phyloP scores from a whole-genome alignment of 176 grass and related monocot genomes.

The Oryza meyeriana region DNA sequence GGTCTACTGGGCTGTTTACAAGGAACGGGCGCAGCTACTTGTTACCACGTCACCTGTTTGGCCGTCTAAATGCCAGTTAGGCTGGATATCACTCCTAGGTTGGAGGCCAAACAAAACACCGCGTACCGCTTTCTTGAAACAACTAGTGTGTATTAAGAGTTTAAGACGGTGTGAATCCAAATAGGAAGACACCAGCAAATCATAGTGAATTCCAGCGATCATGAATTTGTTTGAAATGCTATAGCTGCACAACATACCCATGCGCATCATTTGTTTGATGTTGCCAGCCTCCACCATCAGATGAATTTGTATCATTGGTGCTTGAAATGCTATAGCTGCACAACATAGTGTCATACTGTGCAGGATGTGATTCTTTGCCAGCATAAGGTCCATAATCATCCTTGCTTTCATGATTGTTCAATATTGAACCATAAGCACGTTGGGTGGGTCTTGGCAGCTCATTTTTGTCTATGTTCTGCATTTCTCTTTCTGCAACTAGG shows the following conservation, averaged over 20 bases:
- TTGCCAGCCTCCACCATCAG: slow-evolving; percentile 28
- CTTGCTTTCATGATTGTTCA: slow-evolving; percentile 25
- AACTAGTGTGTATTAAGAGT: neutral
- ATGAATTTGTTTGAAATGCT: no score
- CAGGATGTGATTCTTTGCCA: slow-evolving; percentile 17
- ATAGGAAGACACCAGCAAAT: neutral
- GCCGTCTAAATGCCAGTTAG: neutral
- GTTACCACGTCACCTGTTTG: neutral
- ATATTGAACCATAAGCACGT: slow-evolving; percentile 13
- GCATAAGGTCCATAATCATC: slow-evolving; percentile 15
- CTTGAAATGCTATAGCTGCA: slow-evolving; percentile 38
- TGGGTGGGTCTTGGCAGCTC: slow-evolving; percentile 82
- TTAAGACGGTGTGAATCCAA: neutral
- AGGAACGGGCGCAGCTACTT: neutral
- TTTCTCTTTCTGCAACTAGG: slow-evolving; percentile 66
- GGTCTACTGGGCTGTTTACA: neutral
- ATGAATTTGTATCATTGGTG: slow-evolving; percentile 24
- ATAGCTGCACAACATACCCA: slow-evolving; percentile 46
- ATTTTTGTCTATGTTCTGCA: slow-evolving; percentile 65
- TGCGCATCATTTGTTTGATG: slow-evolving; percentile 31
- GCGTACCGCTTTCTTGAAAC: neutral
- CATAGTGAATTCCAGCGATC: neutral
- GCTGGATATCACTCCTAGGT: neutral
- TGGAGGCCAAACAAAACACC: neutral
- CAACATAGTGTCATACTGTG: slow-evolving; percentile 25